Conservation (phyloP, 495 filamentous ascomycete genomes). For the Pyrenula aspistea region DNA sequence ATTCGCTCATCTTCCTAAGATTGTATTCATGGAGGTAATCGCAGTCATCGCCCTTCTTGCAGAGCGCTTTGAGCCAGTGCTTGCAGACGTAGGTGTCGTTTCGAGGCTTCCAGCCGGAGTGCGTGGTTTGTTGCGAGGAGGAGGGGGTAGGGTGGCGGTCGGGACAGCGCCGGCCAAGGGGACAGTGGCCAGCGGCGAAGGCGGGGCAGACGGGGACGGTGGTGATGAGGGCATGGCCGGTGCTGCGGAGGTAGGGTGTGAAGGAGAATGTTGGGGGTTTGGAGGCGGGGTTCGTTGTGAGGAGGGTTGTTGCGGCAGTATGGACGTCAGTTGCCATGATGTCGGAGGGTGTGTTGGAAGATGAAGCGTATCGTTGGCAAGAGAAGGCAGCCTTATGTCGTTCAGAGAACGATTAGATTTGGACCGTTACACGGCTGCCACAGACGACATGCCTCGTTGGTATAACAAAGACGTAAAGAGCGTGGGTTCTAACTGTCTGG, state of each 20-base stretch:
- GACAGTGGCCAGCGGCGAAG: slow-evolving; percentile 68
- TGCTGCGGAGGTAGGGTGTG: slow-evolving; percentile 58
- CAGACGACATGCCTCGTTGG: too few species aligned
- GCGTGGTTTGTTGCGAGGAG: slow-evolving; percentile 38
- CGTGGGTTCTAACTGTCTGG: too few species aligned
- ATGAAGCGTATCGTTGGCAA: too few species aligned
- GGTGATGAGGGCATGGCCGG: slow-evolving; percentile 60
- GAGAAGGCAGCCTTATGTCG: too few species aligned
- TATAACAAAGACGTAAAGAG: too few species aligned
- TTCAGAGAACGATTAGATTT: too few species aligned
- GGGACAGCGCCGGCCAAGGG: slow-evolving; percentile 60
- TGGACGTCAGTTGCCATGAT: slow-evolving; percentile 28
- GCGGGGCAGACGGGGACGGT: slow-evolving; percentile 73
- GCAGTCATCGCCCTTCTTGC: slow-evolving; percentile 91
- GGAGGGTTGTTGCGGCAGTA: slow-evolving; percentile 19
- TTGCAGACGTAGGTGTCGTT: slow-evolving; percentile 79
- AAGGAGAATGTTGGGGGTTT: slow-evolving; percentile 52
- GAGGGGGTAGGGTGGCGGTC: slow-evolving; percentile 46
- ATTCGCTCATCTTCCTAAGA: slow-evolving; percentile 93
- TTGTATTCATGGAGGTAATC: slow-evolving; percentile 99
- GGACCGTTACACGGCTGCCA: too few species aligned
- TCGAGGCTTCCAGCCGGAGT: slow-evolving; percentile 36
- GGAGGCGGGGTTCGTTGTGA: slow-evolving; percentile 30
- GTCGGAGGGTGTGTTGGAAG: too few species aligned
- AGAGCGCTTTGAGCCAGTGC: slow-evolving; percentile 93